Conservation (phyloP, 148 eudicot species). For the Bassia scoparia region DNA sequence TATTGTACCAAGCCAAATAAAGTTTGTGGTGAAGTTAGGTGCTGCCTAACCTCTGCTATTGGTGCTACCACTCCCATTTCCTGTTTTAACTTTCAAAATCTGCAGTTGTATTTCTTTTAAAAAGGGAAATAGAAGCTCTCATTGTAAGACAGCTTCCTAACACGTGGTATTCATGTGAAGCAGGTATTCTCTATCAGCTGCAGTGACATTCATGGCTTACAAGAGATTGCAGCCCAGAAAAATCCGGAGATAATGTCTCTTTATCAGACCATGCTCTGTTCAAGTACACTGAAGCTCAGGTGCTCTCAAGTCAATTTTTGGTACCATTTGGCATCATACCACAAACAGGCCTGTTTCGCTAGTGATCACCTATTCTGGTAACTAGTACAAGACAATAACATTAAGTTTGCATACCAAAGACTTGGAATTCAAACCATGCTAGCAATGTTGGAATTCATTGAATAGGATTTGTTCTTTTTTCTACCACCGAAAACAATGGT, state of each 20-base stretch:
- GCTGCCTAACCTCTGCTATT: not conserved
- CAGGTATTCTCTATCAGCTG: conserved; percentile 89
- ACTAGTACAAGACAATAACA: not conserved
- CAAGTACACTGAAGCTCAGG: not conserved
- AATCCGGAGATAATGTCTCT: conserved; percentile 36
- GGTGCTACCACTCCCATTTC: not conserved
- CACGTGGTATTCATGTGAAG: not conserved
- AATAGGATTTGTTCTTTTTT: not conserved
- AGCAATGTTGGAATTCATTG: conserved; percentile 2
- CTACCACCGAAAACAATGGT: not conserved
- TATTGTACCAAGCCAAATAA: not conserved
- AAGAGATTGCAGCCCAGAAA: conserved; percentile 56
- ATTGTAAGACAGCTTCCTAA: not conserved
- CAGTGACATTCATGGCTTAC: conserved; percentile 82
- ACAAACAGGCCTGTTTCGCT: not conserved
- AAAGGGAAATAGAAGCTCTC: not conserved
- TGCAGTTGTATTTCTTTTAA: not conserved
- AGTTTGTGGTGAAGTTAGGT: not conserved
- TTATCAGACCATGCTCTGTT: not conserved
- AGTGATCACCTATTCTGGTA: not conserved
- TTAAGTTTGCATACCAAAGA: not conserved
- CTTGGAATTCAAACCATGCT: not conserved
- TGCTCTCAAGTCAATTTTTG: not conserved
- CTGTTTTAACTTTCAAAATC: not conserved
- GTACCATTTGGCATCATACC: not conserved